Evolutionary conservation across 345 rosid genomes (phyloP), one percentile per base, ranked within the genome.

Genomic region (Eucalyptus victrix): DNA sequence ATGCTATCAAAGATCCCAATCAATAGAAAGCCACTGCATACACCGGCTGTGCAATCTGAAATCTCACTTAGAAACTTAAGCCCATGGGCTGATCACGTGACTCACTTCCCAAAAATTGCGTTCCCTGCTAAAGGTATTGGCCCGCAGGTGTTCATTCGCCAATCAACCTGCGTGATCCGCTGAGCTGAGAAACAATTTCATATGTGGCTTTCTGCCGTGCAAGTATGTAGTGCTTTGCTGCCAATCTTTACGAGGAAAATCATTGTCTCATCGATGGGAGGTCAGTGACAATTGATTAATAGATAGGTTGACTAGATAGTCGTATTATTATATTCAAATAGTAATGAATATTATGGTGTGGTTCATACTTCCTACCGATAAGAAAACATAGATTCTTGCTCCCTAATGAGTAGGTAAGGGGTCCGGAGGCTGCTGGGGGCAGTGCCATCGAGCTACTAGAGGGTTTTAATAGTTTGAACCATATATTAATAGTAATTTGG

Each of bases 391-490:
- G 2, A 23, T 23, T 56, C 30, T 24, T 11, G 6, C 30, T 56
- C 30, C 62, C 13, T 56, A 8, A 0, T 53, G 30, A 56, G 30
- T 26, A 56, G 62, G 21, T 56, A 23, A 56, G 30, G 10, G 0
- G 13, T 56, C 14, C 0, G 3, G 3, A 56, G 62, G 30, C 62
- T 8, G 0, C 26, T 53, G 5, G 26, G 56, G 10, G 5, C 1
- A 53, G 11, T 53, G 11, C 58, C 11, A 0, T 53, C 5, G 0
- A 53, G 26, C 11, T 53, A 56, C 14, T 56, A 56, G 30, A 56
- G 30, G 3, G 30, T 24, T 56, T 56, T 56, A 0, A 56, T 56
- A 56, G 3, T 23, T 56, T 56, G 30, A 56, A 26, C 6, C 62
- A 56, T 56, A 56, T 2, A 2, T 56, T 23, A 4, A 23, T 24